These are phyloP conservation scores for Murraya koenigii DNA, from an alignment of 345 rosid genomes.

Conservation along the genomic window DNA sequence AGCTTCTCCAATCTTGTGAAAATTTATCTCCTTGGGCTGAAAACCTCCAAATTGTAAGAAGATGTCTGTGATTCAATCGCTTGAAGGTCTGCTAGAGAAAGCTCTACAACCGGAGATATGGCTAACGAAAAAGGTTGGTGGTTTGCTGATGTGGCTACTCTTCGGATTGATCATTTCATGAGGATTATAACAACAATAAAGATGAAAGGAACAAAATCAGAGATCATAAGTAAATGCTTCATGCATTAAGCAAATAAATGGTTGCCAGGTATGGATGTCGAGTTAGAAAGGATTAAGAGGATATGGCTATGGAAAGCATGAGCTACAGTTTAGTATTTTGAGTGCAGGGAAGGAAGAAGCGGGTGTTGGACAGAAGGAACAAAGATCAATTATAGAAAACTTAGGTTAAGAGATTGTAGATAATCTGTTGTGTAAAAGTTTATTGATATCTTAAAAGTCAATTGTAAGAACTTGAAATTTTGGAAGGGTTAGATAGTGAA, in stretches of 20 bases:
- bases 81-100: constrained; percentile 60
- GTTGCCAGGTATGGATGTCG: constrained; percentile 51
- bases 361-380: constrained; percentile 44
- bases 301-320: constrained; percentile 56
- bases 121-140: constrained; percentile 40
- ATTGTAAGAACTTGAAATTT: too few relatives aligned
- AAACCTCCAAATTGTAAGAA: constrained; percentile 76
- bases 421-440: too few relatives aligned
- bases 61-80: constrained; percentile 85
- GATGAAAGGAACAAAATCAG: constrained; percentile 55
- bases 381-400: constrained; percentile 60
- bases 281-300: constrained; percentile 59
- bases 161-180: constrained; percentile 64
- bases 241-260: constrained; percentile 58
- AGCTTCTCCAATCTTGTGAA: too few relatives aligned
- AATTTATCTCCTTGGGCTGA: constrained; percentile 83
- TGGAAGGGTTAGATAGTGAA: too few relatives aligned
- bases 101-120: constrained; percentile 26
- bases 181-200: constrained; percentile 60
- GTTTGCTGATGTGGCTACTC: constrained; percentile 51
- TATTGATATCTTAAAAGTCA: too few relatives aligned
- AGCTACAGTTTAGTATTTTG: constrained; percentile 53
- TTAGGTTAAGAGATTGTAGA: too few relatives aligned
- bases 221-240: constrained; percentile 54
- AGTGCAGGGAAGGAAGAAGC: constrained; percentile 35